Conservation (phyloP, 1,284 basidiomycete species). For the Chiua sp. region DNA sequence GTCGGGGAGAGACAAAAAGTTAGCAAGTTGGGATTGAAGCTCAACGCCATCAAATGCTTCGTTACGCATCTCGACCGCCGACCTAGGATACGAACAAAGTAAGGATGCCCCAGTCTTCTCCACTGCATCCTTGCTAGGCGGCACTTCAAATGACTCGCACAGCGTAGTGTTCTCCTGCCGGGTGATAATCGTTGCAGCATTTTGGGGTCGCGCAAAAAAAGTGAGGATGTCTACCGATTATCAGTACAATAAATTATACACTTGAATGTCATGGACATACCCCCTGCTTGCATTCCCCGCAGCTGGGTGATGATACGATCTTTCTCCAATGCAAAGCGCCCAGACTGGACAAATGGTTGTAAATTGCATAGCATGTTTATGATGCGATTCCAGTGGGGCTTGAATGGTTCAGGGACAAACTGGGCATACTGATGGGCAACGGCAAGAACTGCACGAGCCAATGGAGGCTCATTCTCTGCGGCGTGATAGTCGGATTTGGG, state of each 20-base stretch:
- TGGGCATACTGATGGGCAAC: slow-evolving; percentile 6
- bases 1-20: too few relatives aligned
- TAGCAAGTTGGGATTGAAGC: too few relatives aligned
- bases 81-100: too few relatives aligned
- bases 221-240: too few relatives aligned
- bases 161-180: slow-evolving; percentile 14
- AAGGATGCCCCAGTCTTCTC: too few relatives aligned
- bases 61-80: too few relatives aligned
- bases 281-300: slow-evolving; percentile 4
- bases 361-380: slow-evolving; percentile 4
- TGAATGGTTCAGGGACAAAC: background rate
- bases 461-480: background rate
- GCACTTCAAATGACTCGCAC: slow-evolving; percentile 41
- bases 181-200: slow-evolving; percentile 17
- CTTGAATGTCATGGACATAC: too few relatives aligned
- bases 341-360: background rate
- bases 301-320: slow-evolving; percentile 3
- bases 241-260: too few relatives aligned
- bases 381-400: slow-evolving; percentile 2
- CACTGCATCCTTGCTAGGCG: too few relatives aligned
- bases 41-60: too few relatives aligned
- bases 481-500: slow-evolving; percentile 3
- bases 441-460: background rate
- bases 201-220: slow-evolving; percentile 17
- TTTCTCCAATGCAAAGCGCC: background rate